These are phyloP conservation scores for Pichia scutulata DNA, from an alignment of 805 yeast genomes.

Conservation along the genomic window DNA sequence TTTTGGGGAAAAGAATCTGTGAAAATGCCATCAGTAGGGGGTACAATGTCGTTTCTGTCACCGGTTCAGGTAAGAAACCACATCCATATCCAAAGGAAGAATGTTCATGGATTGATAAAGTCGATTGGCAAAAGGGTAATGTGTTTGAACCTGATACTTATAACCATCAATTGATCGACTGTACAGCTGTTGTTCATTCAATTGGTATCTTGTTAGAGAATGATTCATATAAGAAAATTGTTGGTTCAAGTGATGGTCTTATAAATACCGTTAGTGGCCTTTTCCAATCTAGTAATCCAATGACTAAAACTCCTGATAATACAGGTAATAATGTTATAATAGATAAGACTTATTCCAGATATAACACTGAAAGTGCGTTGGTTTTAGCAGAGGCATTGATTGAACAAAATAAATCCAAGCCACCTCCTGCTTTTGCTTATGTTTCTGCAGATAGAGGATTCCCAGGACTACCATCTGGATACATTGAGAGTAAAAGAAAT, in stretches of 20 bases:
- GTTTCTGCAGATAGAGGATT: slow-evolving; percentile 73
- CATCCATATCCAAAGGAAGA: slow-evolving; percentile 17
- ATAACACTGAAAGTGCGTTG: slow-evolving; percentile 66
- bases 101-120: slow-evolving; percentile 30
- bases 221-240: slow-evolving; percentile 49
- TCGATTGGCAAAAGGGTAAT: slow-evolving; percentile 61
- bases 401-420: slow-evolving; percentile 6
- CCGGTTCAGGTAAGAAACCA: slow-evolving; percentile 48
- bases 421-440: slow-evolving; percentile 44
- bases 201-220: slow-evolving; percentile 72
- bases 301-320: slow-evolving; percentile 33
- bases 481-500: slow-evolving; percentile 65
- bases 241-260: background rate
- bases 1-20: slow-evolving; percentile 65
- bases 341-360: slow-evolving; percentile 20
- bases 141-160: slow-evolving; percentile 60
- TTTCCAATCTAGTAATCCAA: slow-evolving; percentile 40
- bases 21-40: slow-evolving; percentile 58
- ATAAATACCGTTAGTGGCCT: background rate
- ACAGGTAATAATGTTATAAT: background rate
- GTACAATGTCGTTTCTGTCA: slow-evolving; percentile 56
- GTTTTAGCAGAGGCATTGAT: slow-evolving; percentile 50
- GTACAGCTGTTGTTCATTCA: slow-evolving; percentile 71
- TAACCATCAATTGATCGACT: slow-evolving; percentile 35
- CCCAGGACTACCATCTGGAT: slow-evolving; percentile 62